Conservation (phyloP, 2,329 filamentous ascomycete species). For the Aspergillus sp. region DNA sequence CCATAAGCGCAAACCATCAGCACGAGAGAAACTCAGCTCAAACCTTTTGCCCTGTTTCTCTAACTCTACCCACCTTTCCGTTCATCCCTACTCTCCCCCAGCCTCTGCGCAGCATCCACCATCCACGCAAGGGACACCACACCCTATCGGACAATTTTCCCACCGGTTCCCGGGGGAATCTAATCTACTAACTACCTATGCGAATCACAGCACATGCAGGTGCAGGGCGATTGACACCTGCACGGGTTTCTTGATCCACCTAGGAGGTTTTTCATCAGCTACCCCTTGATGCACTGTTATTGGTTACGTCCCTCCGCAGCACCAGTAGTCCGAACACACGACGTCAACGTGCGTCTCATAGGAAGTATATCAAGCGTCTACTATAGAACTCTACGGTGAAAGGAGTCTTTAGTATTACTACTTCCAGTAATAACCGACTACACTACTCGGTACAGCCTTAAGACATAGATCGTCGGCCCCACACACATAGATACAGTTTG, state of each 20-base stretch:
- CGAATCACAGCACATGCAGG: neutral
- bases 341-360: neutral
- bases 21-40: neutral
- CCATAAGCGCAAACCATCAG: neutral
- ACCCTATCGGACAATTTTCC: neutral
- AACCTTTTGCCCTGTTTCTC: neutral
- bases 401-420: neutral
- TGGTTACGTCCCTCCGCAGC: neutral
- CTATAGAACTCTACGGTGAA: neutral
- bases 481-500: too few species aligned
- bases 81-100: neutral
- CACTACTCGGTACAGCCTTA: neutral
- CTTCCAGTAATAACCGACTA: neutral
- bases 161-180: neutral
- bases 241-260: neutral
- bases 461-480: neutral
- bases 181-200: neutral
- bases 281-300: neutral
- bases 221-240: slow-evolving; percentile 1
- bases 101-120: neutral
- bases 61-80: neutral
- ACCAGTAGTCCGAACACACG: neutral
- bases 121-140: neutral
- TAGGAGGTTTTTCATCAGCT: neutral
- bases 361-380: neutral